A percentile compares a stretch with the other conserved stretches of the same genome.
Conservation (phyloP, 1,284 basidiomycete species). For the Moesziomyces antarcticus region DNA sequence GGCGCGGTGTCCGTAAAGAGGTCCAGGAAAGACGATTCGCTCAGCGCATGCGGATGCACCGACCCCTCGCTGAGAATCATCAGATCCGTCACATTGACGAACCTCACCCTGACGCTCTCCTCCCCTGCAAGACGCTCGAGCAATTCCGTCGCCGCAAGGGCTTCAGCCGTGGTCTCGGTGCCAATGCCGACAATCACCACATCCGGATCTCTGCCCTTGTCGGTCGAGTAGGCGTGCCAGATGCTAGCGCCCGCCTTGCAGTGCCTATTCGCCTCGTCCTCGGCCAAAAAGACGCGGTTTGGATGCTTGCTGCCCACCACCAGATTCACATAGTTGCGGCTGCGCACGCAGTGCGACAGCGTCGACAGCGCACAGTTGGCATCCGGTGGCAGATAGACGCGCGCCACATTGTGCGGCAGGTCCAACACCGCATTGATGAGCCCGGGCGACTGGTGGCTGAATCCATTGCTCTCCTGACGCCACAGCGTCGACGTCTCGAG, state of each 20-base stretch:
- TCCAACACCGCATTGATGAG: conserved; percentile 85
- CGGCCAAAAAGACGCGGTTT: conserved; percentile 63
- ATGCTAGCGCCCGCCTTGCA: conserved; percentile 68
- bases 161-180: conserved; percentile 71
- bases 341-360: conserved; percentile 81
- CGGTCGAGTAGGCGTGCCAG: conserved; percentile 70
- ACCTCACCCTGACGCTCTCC: conserved; percentile 52
- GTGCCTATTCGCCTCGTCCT: conserved; percentile 68
- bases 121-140: conserved; percentile 50
- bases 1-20: conserved; percentile 68
- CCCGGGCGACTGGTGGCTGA: conserved; percentile 78
- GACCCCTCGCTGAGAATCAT: conserved; percentile 77
- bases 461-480: conserved; percentile 75
- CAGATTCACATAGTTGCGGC: conserved; percentile 84
- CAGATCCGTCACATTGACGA: conserved; percentile 72
- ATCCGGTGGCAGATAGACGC: conserved; percentile 90
- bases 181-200: conserved; percentile 71
- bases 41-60: conserved; percentile 83
- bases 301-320: conserved; percentile 82
- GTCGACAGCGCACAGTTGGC: conserved; percentile 82
- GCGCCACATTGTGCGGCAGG: conserved; percentile 78
- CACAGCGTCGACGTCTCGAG: conserved; percentile 84
- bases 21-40: conserved; percentile 72
- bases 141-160: conserved; percentile 66
- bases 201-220: conserved; percentile 71